Base-by-base conservation (phyloP, 345 rosid genomes). In the Anastatica hierochuntica region DNA sequence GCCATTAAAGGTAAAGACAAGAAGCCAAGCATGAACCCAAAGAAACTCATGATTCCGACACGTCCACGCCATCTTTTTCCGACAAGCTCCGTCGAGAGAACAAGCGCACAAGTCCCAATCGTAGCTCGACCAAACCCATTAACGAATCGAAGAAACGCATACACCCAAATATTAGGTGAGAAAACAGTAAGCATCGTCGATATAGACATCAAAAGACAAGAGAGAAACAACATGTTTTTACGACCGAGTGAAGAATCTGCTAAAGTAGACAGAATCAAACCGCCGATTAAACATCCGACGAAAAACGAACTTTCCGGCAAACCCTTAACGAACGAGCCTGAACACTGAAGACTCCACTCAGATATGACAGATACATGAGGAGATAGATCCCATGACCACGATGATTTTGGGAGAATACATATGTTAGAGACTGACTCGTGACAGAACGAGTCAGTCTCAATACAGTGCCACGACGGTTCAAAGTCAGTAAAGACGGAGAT, bases 181-280 rank as follows among this genome's bases (percentile, higher is more conserved):
- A 80, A 72, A 19, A 40, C 47, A 0, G 84, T 71, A 11, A 64
- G 7, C 11, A 72, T 29, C 18, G 72, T 47, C 37, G 82, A 64
- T n/a, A 73, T 2, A 42, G 80, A 66, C 84, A 80, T 78, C 7
- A 56, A 12, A 0, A 76, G 29, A 51, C 82, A 76, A 0, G 81
- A 69, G 7, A 78, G 53, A 26, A 75, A 49, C 29, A 80, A 66
- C 74, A 76, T 50, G 49, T 77, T 83, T 33, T 74, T 81, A 53
- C 92, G 82, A 37, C 88, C 92, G 0, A 78, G 65, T 0, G 73
- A 56, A 10, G 88, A 71, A 55, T 83, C 92, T 2, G 77, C 88
- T 0, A 83, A 60, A 0, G 81, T 59, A 10, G 85, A 67, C 0
- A 80, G 60, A 42, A 72, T 14, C 27, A 81, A 13, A 8, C 87